A percentile compares a stretch with the other conserved stretches of the same genome.
Evolutionary conservation across 139 green algal species (phyloP).

Genomic region (Chlorella sp.): DNA sequence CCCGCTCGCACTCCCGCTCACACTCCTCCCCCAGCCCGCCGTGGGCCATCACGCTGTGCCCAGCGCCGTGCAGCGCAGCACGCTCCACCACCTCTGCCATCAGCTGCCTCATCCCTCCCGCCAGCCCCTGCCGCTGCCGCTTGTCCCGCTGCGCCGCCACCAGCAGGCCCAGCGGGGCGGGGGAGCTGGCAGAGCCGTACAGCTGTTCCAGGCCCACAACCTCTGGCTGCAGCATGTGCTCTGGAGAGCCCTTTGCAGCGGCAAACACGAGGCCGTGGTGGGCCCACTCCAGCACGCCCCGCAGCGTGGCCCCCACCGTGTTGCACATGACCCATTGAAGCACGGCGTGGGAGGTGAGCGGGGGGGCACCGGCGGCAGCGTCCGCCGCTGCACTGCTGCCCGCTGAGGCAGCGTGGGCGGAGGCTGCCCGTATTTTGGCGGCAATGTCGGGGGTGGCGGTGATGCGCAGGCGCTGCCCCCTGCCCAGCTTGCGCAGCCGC

Average conservation of each 20-base stretch:
- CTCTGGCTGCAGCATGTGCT: conserved; percentile 50
- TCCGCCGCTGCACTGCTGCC: no score
- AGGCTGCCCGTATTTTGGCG: conserved; percentile 31
- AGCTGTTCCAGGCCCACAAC: conserved; percentile 31
- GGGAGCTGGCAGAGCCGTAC: no score
- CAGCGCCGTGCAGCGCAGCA: not conserved
- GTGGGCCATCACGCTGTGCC: conserved; percentile 26
- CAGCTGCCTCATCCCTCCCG: not conserved
- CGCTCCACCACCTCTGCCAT: conserved; percentile 15
- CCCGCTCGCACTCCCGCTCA: conserved; percentile 59
- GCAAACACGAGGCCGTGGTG: conserved; percentile 57
- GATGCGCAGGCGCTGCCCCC: conserved; percentile 47
- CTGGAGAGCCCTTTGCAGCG: conserved; percentile 22
- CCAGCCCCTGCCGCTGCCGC: not conserved
- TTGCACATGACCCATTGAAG: conserved; percentile 63
- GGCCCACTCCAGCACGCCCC: conserved; percentile 45
- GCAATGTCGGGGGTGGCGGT: conserved; percentile 32
- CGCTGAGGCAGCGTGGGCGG: not conserved
- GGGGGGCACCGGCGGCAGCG: no score
- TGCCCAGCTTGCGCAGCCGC: conserved; percentile 25
- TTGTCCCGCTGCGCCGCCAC: not conserved
- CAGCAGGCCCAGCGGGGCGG: not conserved
- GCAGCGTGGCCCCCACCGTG: conserved; percentile 52
- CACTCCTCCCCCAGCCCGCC: conserved; percentile 54
- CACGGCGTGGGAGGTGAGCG: conserved; percentile 40